These are phyloP conservation scores for Botrytis byssoidea DNA, from an alignment of 2,329 filamentous ascomycete genomes.

Conservation along the genomic window DNA sequence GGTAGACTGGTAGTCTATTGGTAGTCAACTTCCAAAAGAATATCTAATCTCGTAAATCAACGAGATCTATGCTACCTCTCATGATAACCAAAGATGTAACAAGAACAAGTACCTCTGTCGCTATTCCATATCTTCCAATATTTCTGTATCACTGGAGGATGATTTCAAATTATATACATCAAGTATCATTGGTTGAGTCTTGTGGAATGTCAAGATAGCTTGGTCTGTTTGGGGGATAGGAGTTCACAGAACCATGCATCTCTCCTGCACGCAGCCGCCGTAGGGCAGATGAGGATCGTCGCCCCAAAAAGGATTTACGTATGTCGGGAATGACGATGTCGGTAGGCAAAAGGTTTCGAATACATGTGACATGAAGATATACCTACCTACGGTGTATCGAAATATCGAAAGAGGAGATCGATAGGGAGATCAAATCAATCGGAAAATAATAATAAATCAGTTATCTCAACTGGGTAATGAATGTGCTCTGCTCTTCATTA, in stretches of 20 bases:
- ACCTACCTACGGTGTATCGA: not conserved
- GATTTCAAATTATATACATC: not conserved
- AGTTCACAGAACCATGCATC: constrained; percentile 15
- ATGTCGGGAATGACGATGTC: not conserved
- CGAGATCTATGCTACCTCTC: not conserved
- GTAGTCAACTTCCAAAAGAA: not conserved
- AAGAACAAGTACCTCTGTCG: not conserved
- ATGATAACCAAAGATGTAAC: not conserved
- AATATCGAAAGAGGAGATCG: not conserved
- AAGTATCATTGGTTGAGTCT: not conserved
- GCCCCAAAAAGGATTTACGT: constrained; percentile 17
- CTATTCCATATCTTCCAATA: not conserved
- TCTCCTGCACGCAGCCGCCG: constrained; percentile 20
- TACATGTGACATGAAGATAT: constrained; percentile 12
- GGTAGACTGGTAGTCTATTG: too few species aligned
- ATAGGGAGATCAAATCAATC: not conserved
- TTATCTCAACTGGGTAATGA: not conserved
- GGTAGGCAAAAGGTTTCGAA: not conserved
- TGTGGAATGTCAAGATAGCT: not conserved
- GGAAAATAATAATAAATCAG: not conserved
- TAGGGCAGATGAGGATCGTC: constrained; percentile 30
- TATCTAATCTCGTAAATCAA: not conserved
- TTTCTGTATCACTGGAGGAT: constrained; percentile 5
- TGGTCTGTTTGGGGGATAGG: not conserved
- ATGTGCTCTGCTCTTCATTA: not conserved